Evolutionary conservation across 2,329 filamentous ascomycete species (phyloP).

Genomic region (Colletotrichum magnum): DNA sequence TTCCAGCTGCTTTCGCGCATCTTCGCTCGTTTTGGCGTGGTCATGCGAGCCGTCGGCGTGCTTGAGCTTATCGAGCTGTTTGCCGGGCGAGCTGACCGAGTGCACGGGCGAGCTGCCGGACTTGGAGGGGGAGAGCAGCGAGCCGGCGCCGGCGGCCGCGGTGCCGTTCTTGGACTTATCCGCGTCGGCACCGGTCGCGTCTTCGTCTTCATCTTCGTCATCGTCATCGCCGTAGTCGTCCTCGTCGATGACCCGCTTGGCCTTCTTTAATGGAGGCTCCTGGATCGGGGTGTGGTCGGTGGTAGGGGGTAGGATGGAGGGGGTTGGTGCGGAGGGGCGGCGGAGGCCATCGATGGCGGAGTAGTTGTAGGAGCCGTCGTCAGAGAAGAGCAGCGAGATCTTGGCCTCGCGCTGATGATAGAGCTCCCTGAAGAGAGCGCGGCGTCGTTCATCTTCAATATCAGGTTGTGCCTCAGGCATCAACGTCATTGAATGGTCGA

Average conservation of each 20-base stretch:
- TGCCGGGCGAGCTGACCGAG: conserved; percentile 73
- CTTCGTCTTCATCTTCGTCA: conserved; percentile 77
- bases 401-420: conserved; percentile 84
- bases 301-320: conserved; percentile 64
- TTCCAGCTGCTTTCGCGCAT: conserved; percentile 93
- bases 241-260: conserved; percentile 84
- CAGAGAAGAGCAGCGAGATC: conserved; percentile 81
- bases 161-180: conserved; percentile 66
- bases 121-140: conserved; percentile 78
- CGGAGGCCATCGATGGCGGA: conserved; percentile 68
- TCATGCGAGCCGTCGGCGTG: conserved; percentile 63
- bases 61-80: conserved; percentile 65
- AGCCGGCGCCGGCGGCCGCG: conserved; percentile 66
- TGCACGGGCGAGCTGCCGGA: conserved; percentile 77
- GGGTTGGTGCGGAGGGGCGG: conserved; percentile 55
- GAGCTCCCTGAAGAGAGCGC: conserved; percentile 81
- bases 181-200: conserved; percentile 72
- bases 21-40: conserved; percentile 80
- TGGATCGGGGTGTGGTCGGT: conserved; percentile 72
- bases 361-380: conserved; percentile 67
- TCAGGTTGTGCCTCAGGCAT: conserved; percentile 74
- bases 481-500: conserved; percentile 64
- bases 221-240: conserved; percentile 91
- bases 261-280: conserved; percentile 79
- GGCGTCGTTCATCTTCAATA: conserved; percentile 78